These are phyloP conservation scores for Echeveria elegans DNA, from an alignment of 164 flowering plant species.

Conservation along the genomic window DNA sequence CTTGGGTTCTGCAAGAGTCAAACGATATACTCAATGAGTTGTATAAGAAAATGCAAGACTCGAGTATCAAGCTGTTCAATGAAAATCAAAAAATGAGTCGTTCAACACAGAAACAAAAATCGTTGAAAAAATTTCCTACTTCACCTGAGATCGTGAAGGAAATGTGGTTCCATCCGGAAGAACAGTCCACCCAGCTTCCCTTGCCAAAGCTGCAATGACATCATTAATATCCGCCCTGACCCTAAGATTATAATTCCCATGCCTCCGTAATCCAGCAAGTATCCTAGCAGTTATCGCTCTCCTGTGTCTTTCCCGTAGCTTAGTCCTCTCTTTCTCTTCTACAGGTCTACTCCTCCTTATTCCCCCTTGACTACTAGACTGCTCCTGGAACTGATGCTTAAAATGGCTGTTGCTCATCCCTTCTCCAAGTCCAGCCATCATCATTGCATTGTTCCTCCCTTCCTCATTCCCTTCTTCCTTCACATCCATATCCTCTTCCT, in stretches of 20 bases:
- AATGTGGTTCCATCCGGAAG: slow-evolving; percentile 99
- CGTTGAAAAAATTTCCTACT: background rate
- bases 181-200: slow-evolving; percentile 98
- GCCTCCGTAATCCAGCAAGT: slow-evolving; percentile 84
- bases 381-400: slow-evolving; percentile 39
- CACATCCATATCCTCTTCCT: slow-evolving; percentile 64
- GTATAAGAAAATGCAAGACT: slow-evolving; percentile 4
- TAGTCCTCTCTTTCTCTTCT: slow-evolving; percentile 95
- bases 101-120: background rate
- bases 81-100: background rate
- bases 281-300: slow-evolving; percentile 93
- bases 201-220: slow-evolving; percentile 88
- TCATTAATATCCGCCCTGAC: slow-evolving; percentile 98
- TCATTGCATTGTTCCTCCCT: slow-evolving; percentile 20
- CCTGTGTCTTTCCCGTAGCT: slow-evolving; percentile 80
- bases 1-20: slow-evolving; percentile 38
- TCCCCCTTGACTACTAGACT: slow-evolving; percentile 32
- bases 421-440: slow-evolving; percentile 30
- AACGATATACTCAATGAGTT: slow-evolving; percentile 7
- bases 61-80: background rate
- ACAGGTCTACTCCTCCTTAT: slow-evolving; percentile 72
- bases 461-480: slow-evolving; percentile 71
- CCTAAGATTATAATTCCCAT: slow-evolving; percentile 91
- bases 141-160: slow-evolving; percentile 84
- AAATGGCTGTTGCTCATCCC: slow-evolving; percentile 24